phyloP scores from a whole-genome alignment of 345 rosid species.

The Cardiospermum halicacabum region DNA sequence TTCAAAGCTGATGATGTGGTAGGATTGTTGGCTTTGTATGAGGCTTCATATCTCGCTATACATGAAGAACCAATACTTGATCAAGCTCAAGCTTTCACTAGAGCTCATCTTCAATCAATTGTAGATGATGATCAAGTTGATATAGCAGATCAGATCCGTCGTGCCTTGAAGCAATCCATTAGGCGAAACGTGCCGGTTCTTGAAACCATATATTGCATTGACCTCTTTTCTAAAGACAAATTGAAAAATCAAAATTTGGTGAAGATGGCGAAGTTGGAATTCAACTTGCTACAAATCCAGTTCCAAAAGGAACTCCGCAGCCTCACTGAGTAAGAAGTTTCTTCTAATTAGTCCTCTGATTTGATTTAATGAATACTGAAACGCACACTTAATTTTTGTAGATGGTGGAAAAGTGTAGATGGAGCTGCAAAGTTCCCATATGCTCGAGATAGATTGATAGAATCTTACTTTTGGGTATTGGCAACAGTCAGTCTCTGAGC shows the following conservation, averaged over 20 bases:
- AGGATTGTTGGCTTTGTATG: constrained; percentile 36
- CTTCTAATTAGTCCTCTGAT: too few relatives aligned
- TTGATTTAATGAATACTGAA: too few relatives aligned
- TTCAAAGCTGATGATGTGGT: constrained; percentile 27
- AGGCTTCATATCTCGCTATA: constrained; percentile 30
- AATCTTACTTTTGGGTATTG: neutral
- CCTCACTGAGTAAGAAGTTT: constrained; percentile 18
- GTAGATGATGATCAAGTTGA: neutral
- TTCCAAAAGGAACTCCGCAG: constrained; percentile 30
- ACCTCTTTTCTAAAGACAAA: constrained; percentile 17
- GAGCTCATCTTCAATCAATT: constrained; percentile 11
- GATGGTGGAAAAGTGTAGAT: constrained; percentile 42
- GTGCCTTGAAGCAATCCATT: constrained; percentile 1
- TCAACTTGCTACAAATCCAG: constrained; percentile 30
- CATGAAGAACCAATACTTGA: constrained; percentile 32
- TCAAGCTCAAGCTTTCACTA: constrained; percentile 33
- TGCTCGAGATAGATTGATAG: constrained; percentile 14
- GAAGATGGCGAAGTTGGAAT: constrained; percentile 27
- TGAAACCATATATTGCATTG: constrained; percentile 25
- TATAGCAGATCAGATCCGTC: constrained; percentile 11
- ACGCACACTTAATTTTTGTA: too few relatives aligned
- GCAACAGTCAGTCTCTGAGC: constrained; percentile 15
- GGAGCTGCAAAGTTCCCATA: constrained; percentile 22
- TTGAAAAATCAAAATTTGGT: constrained; percentile 11
- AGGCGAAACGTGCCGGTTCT: constrained; percentile 18